Evolutionary conservation across 805 yeast species (phyloP), one percentile per base, ranked within the genome.

Genomic region (Yamadazyma scolyti): DNA sequence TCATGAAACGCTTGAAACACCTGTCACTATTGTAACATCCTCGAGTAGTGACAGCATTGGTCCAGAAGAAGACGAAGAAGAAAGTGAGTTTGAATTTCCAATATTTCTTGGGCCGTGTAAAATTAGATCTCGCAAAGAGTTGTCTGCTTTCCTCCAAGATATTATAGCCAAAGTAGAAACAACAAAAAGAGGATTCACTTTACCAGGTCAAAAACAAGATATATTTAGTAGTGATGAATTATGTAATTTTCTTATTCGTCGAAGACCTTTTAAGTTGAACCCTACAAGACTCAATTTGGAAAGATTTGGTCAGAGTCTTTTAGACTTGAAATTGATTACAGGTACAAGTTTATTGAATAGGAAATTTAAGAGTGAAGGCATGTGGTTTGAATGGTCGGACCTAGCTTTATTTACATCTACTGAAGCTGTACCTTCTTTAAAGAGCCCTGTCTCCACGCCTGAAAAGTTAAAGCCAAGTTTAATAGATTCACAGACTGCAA

Each of bases 321-420:
- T 65, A 9, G 68, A 65, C 36, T 39, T 46, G 33, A 61, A 55
- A 31, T 39, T 65, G 8, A 37, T 64, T 5, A 36, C 45, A 1
- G 56, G 59, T 2, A 53, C 62, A 3, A 57, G 61, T 3, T 44
- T 64, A 24, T 45, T 65, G 26, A 46, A 54, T 5, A 55, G 45
- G 33, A 61, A 60, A 39, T 66, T 66, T 40, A 61, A 46, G 31
- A 58, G 65, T 33, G 68, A 63, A 33, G 61, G 59, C 3, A 54
- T 61, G 63, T 64, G 69, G 69, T 61, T 62, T 27, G 71, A 66
- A 40, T 65, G 71, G 71, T 46, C 65, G 1, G 65, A 58, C 15
- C 34, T 50, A 27, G 61, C 68, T 5, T 15, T 44, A 3, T 45
- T 32, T 14, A 36, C 47, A 3, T 37, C 52, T 5, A 38, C 30